A percentile compares a stretch with the other conserved stretches of the same genome.
These are phyloP conservation scores for Panicum virgatum DNA, from an alignment of 202 grass and related monocot genomes.

Conservation along the genomic window DNA sequence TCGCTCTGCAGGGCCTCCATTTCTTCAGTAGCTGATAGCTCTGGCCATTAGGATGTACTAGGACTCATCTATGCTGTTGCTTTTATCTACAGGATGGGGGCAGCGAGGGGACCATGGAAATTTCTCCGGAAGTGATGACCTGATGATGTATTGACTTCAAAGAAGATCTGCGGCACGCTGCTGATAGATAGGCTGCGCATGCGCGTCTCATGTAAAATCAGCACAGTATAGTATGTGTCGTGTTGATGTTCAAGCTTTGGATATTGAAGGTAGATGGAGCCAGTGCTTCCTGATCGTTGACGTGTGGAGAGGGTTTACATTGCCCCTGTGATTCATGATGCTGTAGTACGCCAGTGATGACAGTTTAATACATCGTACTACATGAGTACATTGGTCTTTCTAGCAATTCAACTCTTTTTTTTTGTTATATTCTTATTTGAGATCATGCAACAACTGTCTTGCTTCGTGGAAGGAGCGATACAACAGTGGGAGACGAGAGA, in stretches of 20 bases:
- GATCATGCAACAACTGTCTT: not conserved
- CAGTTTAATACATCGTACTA: not conserved
- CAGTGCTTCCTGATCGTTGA: conserved; percentile 27
- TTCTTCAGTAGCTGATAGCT: not conserved
- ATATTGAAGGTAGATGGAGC: not conserved
- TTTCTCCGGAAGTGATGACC: conserved; percentile 62
- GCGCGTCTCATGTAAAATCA: conserved; percentile 31
- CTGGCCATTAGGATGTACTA: not conserved
- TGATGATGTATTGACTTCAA: conserved; percentile 4
- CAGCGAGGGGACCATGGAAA: conserved; percentile 73
- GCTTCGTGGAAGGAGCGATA: not conserved
- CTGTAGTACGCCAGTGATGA: conserved; percentile 24
- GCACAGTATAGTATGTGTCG: conserved; percentile 16
- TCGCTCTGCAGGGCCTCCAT: not conserved
- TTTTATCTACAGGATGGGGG: conserved; percentile 63
- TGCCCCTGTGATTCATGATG: conserved; percentile 23
- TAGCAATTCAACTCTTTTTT: not conserved
- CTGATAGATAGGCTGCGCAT: conserved; percentile 37
- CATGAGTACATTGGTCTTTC: not conserved
- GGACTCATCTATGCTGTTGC: conserved; percentile 4
- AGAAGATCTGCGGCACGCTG: conserved; percentile 26
- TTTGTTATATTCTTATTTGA: not conserved
- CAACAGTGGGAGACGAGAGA: not conserved
- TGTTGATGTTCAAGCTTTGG: conserved; percentile 16
- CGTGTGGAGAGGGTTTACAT: conserved; percentile 20